Evolutionary conservation across 768 basidiomycete species (phyloP).

Genomic region (Panaeolus cyanescens): DNA sequence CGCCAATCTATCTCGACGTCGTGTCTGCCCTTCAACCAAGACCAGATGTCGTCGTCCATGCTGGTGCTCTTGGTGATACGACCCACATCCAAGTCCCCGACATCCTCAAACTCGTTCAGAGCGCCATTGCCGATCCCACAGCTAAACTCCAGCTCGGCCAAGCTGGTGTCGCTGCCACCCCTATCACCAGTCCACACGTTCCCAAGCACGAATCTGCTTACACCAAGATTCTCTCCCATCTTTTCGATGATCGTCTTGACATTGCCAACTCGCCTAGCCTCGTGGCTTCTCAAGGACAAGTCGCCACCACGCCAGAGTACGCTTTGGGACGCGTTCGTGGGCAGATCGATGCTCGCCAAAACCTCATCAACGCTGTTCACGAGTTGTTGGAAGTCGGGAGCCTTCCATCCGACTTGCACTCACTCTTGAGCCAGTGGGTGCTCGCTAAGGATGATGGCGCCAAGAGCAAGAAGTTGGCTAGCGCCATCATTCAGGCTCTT

Average conservation of each 20-base stretch:
- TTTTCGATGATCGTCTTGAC: conserved; percentile 80
- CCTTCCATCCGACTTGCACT: conserved; percentile 60
- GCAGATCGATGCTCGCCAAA: conserved; percentile 72
- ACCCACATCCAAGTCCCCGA: conserved; percentile 40
- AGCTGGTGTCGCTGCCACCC: conserved; percentile 23
- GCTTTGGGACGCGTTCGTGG: conserved; percentile 91
- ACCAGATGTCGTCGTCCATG: conserved; percentile 55
- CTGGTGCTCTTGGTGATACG: conserved; percentile 60
- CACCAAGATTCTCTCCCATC: conserved; percentile 80
- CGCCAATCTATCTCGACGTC: conserved; percentile 83
- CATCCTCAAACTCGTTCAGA: conserved; percentile 53
- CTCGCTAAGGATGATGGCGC: conserved; percentile 68
- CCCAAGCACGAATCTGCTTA: conserved; percentile 92
- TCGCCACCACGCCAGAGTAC: conserved; percentile 92
- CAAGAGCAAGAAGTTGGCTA: conserved; percentile 61
- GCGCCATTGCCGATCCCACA: conserved; percentile 35
- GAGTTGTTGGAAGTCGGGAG: conserved; percentile 58
- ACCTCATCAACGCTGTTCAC: conserved; percentile 65
- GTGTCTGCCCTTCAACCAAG: conserved; percentile 70
- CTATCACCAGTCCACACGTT: conserved; percentile 53
- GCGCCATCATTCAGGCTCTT: conserved; percentile 55
- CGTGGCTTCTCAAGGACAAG: conserved; percentile 65
- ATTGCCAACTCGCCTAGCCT: conserved; percentile 83
- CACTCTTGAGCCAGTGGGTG: conserved; percentile 79
- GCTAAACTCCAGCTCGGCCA: conserved; percentile 53